Percentiles rank a stretch among this genome's conserved stretches.
phyloP scores from a whole-genome alignment of 2,329 filamentous ascomycete species.

The Trichoderma hamatum region DNA sequence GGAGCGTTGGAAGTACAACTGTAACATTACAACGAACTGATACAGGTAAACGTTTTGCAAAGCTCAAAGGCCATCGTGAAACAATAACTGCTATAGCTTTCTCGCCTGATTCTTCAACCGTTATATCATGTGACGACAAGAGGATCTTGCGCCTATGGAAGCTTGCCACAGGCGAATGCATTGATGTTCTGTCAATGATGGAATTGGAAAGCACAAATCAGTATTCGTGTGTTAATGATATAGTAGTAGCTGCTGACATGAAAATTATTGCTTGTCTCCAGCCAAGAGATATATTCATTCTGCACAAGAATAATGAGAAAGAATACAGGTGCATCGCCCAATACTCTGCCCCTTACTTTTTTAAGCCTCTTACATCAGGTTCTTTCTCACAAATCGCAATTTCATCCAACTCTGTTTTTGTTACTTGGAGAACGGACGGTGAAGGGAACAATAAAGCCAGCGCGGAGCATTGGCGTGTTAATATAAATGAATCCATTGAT shows the following conservation, averaged over 20 bases:
- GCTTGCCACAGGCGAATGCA: not conserved
- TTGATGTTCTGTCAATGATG: not conserved
- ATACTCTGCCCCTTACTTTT: not conserved
- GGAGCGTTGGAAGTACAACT: no score
- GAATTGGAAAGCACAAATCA: not conserved
- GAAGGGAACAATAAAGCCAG: no score
- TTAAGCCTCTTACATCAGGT: no score
- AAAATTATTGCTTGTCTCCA: not conserved
- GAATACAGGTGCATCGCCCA: not conserved
- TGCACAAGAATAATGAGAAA: not conserved
- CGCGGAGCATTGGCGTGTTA: no score
- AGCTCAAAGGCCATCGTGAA: not conserved
- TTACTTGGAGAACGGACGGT: not conserved
- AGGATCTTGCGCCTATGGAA: not conserved
- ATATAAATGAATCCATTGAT: no score
- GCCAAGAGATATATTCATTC: accelerated
- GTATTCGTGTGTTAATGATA: no score
- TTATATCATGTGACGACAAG: not conserved
- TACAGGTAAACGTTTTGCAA: not conserved
- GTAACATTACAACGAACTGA: not conserved
- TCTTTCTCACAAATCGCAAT: not conserved
- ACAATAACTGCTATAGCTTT: not conserved
- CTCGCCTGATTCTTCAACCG: not conserved
- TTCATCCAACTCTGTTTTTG: not conserved
- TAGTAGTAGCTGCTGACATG: not conserved